A percentile compares a stretch with the other conserved stretches of the same genome.
phyloP scores from a whole-genome alignment of 176 grass and related monocot genomes.

The Bromus sterilis region DNA sequence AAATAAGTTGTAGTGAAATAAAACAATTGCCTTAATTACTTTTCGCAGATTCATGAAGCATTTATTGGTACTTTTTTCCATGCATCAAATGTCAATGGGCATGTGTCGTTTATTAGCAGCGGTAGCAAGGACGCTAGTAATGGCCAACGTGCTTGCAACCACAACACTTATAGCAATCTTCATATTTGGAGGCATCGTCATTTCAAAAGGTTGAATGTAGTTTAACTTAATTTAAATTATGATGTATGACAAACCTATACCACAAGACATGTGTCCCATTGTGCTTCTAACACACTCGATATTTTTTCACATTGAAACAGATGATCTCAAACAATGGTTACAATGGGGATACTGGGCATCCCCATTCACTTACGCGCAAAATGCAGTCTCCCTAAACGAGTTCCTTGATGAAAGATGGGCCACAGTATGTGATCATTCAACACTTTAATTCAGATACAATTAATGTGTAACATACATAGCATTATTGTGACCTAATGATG shows the following conservation, averaged over 20 bases:
- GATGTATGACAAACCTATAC: neutral
- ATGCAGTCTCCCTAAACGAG: conserved; percentile 39
- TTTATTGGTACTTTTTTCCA: conserved; percentile 50
- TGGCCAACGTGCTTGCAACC: conserved; percentile 43
- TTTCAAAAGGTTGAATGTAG: conserved; percentile 53
- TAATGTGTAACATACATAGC: too few species aligned
- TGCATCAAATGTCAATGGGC: conserved; percentile 83
- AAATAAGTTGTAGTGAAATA: neutral
- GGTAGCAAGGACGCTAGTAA: conserved; percentile 64
- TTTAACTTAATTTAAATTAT: neutral
- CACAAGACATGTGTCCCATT: neutral
- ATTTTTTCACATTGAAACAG: conserved; percentile 4
- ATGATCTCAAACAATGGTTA: conserved; percentile 45
- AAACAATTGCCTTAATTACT: neutral
- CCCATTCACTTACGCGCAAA: conserved; percentile 44
- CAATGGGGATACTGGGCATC: conserved; percentile 50
- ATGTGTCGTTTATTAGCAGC: conserved; percentile 61
- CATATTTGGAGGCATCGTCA: conserved; percentile 57
- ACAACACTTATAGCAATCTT: conserved; percentile 36
- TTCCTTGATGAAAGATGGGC: conserved; percentile 73
- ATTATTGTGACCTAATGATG: neutral
- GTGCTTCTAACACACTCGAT: neutral
- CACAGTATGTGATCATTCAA: conserved; percentile 35
- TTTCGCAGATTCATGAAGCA: conserved; percentile 65
- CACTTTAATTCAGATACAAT: neutral